A percentile compares a stretch with the other conserved stretches of the same genome.
Conservation (phyloP, 768 basidiomycete genomes). For the Gloeostereum incarnatum region DNA sequence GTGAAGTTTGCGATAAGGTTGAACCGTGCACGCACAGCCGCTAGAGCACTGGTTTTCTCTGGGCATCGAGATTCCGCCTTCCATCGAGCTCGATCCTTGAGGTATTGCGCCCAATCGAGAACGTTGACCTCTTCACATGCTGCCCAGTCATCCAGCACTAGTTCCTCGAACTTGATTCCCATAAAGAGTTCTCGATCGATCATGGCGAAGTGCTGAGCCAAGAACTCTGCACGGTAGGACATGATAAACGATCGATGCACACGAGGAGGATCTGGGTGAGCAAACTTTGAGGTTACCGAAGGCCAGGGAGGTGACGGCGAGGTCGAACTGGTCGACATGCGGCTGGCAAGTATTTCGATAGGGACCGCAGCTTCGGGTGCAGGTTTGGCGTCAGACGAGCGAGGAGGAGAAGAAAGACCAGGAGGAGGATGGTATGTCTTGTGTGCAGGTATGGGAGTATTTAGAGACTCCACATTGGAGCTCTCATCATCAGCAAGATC, state of each 20-base stretch:
- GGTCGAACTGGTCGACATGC: conserved; percentile 26
- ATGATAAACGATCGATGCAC: conserved; percentile 68
- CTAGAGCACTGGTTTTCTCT: conserved; percentile 63
- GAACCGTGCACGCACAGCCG: conserved; percentile 72
- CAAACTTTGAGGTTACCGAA: conserved; percentile 27
- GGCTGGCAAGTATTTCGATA: conserved; percentile 53
- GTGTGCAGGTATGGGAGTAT: conserved; percentile 26
- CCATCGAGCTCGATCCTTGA: conserved; percentile 65
- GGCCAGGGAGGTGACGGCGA: conserved; percentile 15
- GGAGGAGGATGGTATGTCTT: conserved; percentile 17
- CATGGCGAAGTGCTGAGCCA: conserved; percentile 78
- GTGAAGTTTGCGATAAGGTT: conserved; percentile 80
- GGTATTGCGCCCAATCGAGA: conserved; percentile 76
- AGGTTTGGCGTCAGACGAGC: conserved; percentile 34
- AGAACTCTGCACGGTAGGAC: conserved; percentile 41
- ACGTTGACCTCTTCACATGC: conserved; percentile 55
- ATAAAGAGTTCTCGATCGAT: conserved; percentile 86
- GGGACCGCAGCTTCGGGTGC: conserved; percentile 55
- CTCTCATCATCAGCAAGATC: conserved; percentile 13
- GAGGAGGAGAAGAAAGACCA: conserved; percentile 20
- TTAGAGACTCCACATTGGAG: conserved; percentile 6
- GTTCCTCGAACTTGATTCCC: conserved; percentile 79
- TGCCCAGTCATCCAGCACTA: conserved; percentile 65
- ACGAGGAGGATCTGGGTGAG: conserved; percentile 26
- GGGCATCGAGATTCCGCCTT: conserved; percentile 50